Percentiles rank a stretch among this genome's conserved stretches.
phyloP scores from a whole-genome alignment of 2,329 filamentous ascomycete species.

The Fusarium hainanense region DNA sequence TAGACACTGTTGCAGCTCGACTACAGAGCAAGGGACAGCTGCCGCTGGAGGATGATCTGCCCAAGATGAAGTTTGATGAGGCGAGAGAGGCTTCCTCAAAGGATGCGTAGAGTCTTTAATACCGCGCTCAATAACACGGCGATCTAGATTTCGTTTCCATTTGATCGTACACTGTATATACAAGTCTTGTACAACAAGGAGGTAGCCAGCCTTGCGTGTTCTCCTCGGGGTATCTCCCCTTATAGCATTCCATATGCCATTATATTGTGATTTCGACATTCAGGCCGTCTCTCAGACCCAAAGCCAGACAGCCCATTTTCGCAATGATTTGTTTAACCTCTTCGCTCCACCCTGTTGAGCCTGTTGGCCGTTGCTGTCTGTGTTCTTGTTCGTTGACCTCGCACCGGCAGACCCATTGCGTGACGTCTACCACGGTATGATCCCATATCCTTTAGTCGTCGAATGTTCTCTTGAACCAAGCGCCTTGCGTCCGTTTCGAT shows the following conservation, averaged over 20 bases:
- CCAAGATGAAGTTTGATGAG: constrained; percentile 26
- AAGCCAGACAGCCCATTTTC: neutral
- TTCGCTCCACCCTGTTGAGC: constrained; percentile 67
- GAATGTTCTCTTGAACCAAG: constrained; percentile 85
- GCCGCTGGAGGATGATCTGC: constrained; percentile 64
- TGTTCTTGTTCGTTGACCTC: constrained; percentile 87
- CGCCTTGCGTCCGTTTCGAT: constrained; percentile 89
- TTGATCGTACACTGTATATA: constrained; percentile 49
- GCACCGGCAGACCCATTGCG: constrained; percentile 90
- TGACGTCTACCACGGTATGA: constrained; percentile 89
- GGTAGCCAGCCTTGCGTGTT: constrained; percentile 8
- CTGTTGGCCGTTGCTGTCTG: constrained; percentile 72
- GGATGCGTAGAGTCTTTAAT: constrained; percentile 5
- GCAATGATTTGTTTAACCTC: constrained; percentile 37
- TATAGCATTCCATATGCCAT: constrained; percentile 2
- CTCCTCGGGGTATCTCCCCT: constrained; percentile 4
- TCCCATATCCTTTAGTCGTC: constrained; percentile 88
- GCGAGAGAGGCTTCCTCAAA: constrained; percentile 3
- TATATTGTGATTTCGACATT: neutral
- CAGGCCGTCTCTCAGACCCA: neutral
- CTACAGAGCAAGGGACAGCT: constrained; percentile 69
- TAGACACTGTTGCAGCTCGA: constrained; percentile 75
- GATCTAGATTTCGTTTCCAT: constrained; percentile 31
- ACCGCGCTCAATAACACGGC: constrained; percentile 1
- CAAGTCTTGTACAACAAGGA: constrained; percentile 47